phyloP scores from a whole-genome alignment of 495 filamentous ascomycete species.

The Neurospora sublineolata region DNA sequence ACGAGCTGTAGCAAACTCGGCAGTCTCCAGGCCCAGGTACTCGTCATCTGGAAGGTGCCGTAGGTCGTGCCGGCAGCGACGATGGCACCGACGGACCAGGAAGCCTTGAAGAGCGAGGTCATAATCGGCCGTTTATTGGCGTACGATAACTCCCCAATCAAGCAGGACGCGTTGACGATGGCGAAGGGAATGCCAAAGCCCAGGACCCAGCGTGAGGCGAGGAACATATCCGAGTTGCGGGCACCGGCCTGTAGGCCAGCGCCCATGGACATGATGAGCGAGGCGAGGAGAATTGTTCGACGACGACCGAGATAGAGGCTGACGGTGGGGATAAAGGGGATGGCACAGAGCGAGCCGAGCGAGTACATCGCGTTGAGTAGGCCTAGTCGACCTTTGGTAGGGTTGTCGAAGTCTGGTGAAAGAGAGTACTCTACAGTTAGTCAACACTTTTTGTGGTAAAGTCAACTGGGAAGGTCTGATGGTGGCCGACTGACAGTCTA shows the following conservation, averaged over 20 bases:
- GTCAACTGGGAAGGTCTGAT: constrained; percentile 9
- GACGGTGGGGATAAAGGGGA: constrained; percentile 44
- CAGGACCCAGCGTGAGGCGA: constrained; percentile 47
- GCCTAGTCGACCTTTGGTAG: constrained; percentile 23
- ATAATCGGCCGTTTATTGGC: constrained; percentile 48
- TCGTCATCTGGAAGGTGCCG: constrained; percentile 41
- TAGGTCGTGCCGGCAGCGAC: constrained; percentile 43
- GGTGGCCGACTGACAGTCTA: constrained; percentile 31
- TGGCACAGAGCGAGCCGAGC: constrained; percentile 30
- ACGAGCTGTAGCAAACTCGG: constrained; percentile 42
- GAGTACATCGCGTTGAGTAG: constrained; percentile 31
- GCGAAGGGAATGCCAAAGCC: constrained; percentile 52
- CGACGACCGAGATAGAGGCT: constrained; percentile 42
- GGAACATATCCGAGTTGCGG: constrained; percentile 39
- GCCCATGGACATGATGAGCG: constrained; percentile 29
- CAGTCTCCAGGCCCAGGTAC: constrained; percentile 50
- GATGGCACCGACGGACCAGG: constrained; percentile 47
- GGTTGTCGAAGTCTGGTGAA: constrained; percentile 25
- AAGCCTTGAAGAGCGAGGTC: constrained; percentile 49
- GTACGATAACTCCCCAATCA: constrained; percentile 51
- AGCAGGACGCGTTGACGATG: constrained; percentile 43
- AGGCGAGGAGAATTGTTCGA: constrained; percentile 42
- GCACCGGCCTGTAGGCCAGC: constrained; percentile 18
- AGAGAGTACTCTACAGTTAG: neutral
- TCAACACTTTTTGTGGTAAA: neutral